These are phyloP conservation scores for Fusarium incarnatum DNA, from an alignment of 2,329 filamentous ascomycete genomes.

Conservation along the genomic window DNA sequence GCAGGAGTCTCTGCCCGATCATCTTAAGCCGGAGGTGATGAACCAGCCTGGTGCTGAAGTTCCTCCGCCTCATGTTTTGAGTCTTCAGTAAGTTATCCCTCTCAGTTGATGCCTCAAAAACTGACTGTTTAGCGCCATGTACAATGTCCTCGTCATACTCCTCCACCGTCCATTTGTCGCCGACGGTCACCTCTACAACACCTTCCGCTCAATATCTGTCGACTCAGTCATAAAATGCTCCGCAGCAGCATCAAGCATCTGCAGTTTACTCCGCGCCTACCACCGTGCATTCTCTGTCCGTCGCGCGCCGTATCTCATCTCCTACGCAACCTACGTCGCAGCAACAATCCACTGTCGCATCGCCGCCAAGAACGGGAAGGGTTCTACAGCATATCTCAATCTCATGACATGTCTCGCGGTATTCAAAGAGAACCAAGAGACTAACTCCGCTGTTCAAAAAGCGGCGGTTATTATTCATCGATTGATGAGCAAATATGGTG, in stretches of 20 bases:
- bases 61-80: conserved; percentile 60
- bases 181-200: conserved; percentile 60
- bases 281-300: conserved; percentile 58
- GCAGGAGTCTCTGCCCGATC: conserved; percentile 55
- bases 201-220: conserved; percentile 54
- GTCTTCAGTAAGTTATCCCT: conserved; percentile 46
- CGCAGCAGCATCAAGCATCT: conserved; percentile 59
- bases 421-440: conserved; percentile 62
- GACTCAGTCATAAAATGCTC: conserved; percentile 59
- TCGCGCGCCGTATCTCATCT: conserved; percentile 64
- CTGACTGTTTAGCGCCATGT: conserved; percentile 53
- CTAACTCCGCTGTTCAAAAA: conserved; percentile 61
- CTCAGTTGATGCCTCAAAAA: fast-evolving
- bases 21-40: conserved; percentile 54
- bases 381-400: conserved; percentile 54
- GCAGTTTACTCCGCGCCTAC: conserved; percentile 58
- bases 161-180: conserved; percentile 65
- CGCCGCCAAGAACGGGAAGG: conserved; percentile 57
- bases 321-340: conserved; percentile 66
- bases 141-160: conserved; percentile 64
- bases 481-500: conserved; percentile 59
- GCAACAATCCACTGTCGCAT: conserved; percentile 65
- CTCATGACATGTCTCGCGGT: conserved; percentile 59
- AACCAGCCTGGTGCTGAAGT: conserved; percentile 21
- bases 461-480: conserved; percentile 59